Base-by-base conservation (phyloP, 2,329 filamentous ascomycete genomes). In the Ceratocystis albifundus region DNA sequence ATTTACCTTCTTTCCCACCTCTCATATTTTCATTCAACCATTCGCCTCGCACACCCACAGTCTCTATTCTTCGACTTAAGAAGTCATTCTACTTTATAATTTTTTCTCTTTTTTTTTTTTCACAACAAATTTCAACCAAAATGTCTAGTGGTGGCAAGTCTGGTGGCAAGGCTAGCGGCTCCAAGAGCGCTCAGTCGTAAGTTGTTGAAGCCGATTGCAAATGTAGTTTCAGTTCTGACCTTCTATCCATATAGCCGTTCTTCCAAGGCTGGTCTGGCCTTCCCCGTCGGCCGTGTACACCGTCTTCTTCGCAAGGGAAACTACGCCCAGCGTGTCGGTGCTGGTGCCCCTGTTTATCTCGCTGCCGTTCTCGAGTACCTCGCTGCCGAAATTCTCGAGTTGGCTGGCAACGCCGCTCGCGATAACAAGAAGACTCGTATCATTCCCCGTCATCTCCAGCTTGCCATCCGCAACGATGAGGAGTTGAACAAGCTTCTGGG, bases 371-470 rank as follows among this genome's bases (percentile, higher is more conserved):
- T 99, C 62, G 94, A 99, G 82, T 99, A 99, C 78, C 88, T 99
- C 68, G 93, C 94, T 72, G 94, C 94, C 71, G 94, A 99, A 83
- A 96, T 99, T 73, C 91, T 99, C 75, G 94, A 99, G 82, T 82
- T 99, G 81, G 94, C 94, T 78, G 94, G 94, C 74, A 99, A 99
- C 79, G 94, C 94, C 74, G 94, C 94, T 70, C 93, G 94, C 74
- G 94, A 99, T 82, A 96, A 97, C 88, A 99, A 99, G 90, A 97
- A 97, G 89, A 99, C 93, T 71, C 92, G 94, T 88, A 99, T 99
- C 82, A 99, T 97, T 69, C 94, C 94, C 71, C 91, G 94, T 80
- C 94, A 99, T 80, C 86, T 99, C 61, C 94, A 99, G 83, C 90
- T 99, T 73, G 94, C 94, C 80, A 99, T 99, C 83, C 88, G 94